phyloP scores from a whole-genome alignment of 495 filamentous ascomycete genomes.

The Cryomyces minteri region DNA sequence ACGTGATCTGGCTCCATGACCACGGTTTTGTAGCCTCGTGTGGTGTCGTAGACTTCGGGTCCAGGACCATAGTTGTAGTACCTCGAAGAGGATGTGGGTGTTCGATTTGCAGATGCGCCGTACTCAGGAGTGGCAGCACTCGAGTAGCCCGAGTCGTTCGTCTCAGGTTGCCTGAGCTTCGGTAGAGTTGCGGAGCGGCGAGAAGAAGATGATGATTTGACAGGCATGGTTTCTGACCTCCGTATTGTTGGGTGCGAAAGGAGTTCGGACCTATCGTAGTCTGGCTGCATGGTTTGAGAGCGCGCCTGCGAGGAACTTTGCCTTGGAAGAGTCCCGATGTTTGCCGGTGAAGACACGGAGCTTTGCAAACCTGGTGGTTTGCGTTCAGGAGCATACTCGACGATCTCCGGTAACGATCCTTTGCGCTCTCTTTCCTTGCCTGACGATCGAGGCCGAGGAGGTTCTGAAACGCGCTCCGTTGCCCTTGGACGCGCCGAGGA shows the following conservation, averaged over 20 bases:
- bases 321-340: conserved; percentile 4
- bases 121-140: conserved; percentile 5
- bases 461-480: neutral
- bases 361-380: conserved; percentile 8
- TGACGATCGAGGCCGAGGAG: too few species aligned
- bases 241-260: conserved; percentile 8
- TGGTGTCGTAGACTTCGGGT: too few species aligned
- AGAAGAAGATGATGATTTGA: conserved; percentile 1
- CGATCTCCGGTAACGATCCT: conserved; percentile 11
- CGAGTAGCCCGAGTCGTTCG: conserved; percentile 8
- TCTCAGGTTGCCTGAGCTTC: conserved; percentile 7
- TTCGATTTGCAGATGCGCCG: too few species aligned
- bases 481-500: neutral
- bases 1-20: too few species aligned
- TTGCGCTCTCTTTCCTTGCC: conserved; percentile 2
- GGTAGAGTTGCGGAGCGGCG: conserved; percentile 6
- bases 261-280: conserved; percentile 1
- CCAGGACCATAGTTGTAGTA: too few species aligned
- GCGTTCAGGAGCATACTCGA: conserved; percentile 8
- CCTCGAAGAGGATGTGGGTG: too few species aligned
- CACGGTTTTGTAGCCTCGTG: too few species aligned
- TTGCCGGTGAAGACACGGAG: conserved; percentile 9
- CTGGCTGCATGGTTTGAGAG: conserved; percentile 6
- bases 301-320: conserved; percentile 4
- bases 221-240: conserved; percentile 13